Conservation (phyloP, 169 alveolate genomes). For the Plasmodium coatneyi region DNA sequence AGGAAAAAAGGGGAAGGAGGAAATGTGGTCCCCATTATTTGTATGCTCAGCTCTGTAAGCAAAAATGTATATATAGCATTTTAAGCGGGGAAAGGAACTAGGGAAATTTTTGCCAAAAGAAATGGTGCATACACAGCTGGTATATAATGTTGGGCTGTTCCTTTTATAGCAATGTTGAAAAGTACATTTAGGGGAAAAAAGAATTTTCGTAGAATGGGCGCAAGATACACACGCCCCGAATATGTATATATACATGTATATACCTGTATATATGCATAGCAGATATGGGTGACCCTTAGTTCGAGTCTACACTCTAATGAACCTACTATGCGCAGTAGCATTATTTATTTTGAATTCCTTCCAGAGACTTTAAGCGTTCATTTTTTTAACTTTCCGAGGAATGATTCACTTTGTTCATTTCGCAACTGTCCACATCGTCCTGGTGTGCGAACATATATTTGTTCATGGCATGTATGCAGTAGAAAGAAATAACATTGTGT, state of each 20-base stretch:
- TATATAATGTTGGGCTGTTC: too few species aligned
- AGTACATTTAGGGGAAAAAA: not conserved
- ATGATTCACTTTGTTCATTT: not conserved
- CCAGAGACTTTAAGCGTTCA: not conserved
- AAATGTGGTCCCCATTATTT: not conserved
- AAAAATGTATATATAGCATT: not conserved
- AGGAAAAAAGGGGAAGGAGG: too few species aligned
- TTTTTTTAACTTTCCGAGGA: not conserved
- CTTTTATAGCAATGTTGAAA: not conserved
- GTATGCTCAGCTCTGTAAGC: not conserved
- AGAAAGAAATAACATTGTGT: not conserved
- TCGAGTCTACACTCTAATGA: not conserved
- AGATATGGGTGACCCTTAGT: not conserved
- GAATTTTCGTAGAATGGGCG: not conserved
- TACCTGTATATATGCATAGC: not conserved
- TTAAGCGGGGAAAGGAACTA: not conserved
- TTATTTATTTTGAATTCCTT: too few species aligned
- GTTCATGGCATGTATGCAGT: not conserved
- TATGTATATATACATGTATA: not conserved
- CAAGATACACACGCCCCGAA: not conserved
- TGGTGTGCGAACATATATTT: not conserved
- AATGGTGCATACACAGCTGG: not conserved
- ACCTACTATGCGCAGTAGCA: not conserved
- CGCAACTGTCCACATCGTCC: not conserved
- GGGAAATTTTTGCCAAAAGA: too few species aligned